Evolutionary conservation across 75 land plant genomes (phyloP).

Genomic region (Selaginella tamariscina): DNA sequence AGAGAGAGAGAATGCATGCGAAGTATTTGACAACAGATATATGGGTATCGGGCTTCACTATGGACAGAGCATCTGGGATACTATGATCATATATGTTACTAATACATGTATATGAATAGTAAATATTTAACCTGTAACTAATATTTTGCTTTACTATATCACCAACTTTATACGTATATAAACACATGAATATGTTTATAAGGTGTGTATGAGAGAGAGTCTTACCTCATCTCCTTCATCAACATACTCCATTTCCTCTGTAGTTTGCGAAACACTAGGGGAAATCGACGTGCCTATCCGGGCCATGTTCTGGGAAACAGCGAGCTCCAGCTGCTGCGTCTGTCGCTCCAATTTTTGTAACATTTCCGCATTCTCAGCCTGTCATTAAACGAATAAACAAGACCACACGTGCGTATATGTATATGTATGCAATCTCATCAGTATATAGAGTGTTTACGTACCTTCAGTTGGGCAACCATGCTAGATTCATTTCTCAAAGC

Average conservation of each 20-base stretch:
- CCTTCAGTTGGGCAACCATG: slow-evolving; percentile 43
- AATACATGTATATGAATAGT: too few relatives aligned
- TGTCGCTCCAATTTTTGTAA: slow-evolving; percentile 66
- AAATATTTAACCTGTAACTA: too few relatives aligned
- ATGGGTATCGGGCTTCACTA: too few relatives aligned
- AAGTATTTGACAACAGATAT: too few relatives aligned
- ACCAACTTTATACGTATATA: too few relatives aligned
- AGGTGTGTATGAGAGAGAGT: not conserved
- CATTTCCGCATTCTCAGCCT: slow-evolving; percentile 72
- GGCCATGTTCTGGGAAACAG: slow-evolving; percentile 75
- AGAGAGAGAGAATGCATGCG: too few relatives aligned
- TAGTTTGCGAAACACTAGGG: not conserved
- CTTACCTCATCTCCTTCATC: slow-evolving; percentile 95
- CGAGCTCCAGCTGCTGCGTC: slow-evolving; percentile 82
- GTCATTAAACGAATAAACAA: slow-evolving; percentile 13
- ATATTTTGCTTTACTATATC: too few relatives aligned
- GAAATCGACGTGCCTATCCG: not conserved
- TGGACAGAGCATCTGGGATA: too few relatives aligned
- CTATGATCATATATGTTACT: too few relatives aligned
- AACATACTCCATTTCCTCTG: slow-evolving; percentile 28
- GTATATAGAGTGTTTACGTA: slow-evolving; percentile 16
- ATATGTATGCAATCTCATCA: not conserved
- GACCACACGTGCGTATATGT: not conserved
- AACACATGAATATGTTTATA: too few relatives aligned
- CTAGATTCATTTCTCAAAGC: slow-evolving; percentile 49